Evolutionary conservation across 805 yeast genomes (phyloP), one percentile per base, ranked within the genome.

Genomic region (Metschnikowia similis): DNA sequence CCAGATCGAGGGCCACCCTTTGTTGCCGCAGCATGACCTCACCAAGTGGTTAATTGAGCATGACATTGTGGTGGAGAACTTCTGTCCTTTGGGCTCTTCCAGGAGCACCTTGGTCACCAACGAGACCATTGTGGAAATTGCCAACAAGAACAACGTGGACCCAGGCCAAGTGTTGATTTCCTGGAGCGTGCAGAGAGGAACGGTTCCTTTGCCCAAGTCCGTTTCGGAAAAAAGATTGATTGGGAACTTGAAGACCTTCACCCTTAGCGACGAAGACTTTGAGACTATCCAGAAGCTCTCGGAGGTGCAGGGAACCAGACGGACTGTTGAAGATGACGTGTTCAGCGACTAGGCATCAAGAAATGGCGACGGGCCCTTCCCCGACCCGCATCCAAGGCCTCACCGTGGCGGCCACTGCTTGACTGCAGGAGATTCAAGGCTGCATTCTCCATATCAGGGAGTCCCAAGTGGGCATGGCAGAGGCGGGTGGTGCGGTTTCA

Each of bases 191-290:
- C 59, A 56, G 47, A 45, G 60, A 30, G 52, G 56, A 34, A 56
- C 58, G 8, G 48, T 56, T 6, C 59, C 56, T 35, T 56, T 57
- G 60, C 60, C 60, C 35, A 57, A 57, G 48, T 50, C 56, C n/a
- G 52, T 51, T 11, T 51, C 50, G n/a, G 69, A 64, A 41, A 56
- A 66, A 10, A 62, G 76, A 61, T 61, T 73, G 53, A 56, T 66
- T 54, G 57, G 69, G 39, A 68, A 75, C 62, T 61, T 70, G 55
- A 60, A 70, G 54, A 70, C 75, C 10, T 58, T 71, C 46, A 54
- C 45, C 16, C 66, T 72, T 56, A 56, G 66, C 27, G 65, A 65
- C 16, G 74, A 66, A 41, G 76, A 72, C 51, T 68, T 71, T 48
- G 67, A 62, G 35, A 56, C 63, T 13, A 64, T 72, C 54, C 65